Percentiles rank a stretch among this genome's conserved stretches.
These are phyloP conservation scores for Thielaviopsis populi DNA, from an alignment of 2,329 filamentous ascomycete genomes.

Conservation along the genomic window DNA sequence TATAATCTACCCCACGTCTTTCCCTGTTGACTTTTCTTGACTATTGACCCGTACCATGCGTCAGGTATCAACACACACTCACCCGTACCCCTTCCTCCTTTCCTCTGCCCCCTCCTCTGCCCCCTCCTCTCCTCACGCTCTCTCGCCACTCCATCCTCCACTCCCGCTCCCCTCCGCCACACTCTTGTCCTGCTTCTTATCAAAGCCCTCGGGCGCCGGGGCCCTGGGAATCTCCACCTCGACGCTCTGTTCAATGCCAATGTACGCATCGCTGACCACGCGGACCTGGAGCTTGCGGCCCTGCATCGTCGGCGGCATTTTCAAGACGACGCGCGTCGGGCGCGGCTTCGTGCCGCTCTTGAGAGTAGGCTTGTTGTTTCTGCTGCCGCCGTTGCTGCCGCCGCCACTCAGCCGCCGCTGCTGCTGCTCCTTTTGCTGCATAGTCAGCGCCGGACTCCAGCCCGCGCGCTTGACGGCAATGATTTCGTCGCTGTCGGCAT, in stretches of 20 bases:
- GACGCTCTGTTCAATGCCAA: slow-evolving; percentile 49
- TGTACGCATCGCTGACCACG: slow-evolving; percentile 77
- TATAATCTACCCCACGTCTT: no score
- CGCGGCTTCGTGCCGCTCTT: slow-evolving; percentile 12
- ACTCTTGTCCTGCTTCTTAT: slow-evolving; percentile 16
- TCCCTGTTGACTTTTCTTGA: no score
- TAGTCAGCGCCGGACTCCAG: slow-evolving; percentile 36
- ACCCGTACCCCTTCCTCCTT: no score
- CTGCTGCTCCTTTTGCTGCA: slow-evolving; percentile 5
- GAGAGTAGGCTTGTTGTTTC: background rate
- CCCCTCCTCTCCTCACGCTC: background rate
- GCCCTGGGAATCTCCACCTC: slow-evolving; percentile 38
- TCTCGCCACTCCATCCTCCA: background rate
- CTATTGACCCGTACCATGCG: no score
- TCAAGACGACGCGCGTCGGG: slow-evolving; percentile 4
- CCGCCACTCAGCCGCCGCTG: background rate
- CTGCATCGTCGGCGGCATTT: slow-evolving; percentile 29
- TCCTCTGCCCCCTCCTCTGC: background rate
- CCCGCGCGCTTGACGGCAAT: slow-evolving; percentile 73
- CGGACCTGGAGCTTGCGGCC: slow-evolving; percentile 53
- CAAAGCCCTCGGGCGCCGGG: slow-evolving; percentile 23
- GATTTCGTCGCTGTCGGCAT: slow-evolving; percentile 55
- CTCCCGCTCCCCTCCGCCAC: background rate
- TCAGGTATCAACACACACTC: no score
- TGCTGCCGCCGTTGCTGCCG: background rate